A percentile compares a stretch with the other conserved stretches of the same genome.
phyloP scores from a whole-genome alignment of 2,329 filamentous ascomycete genomes.

The Elsinoe ampelina region DNA sequence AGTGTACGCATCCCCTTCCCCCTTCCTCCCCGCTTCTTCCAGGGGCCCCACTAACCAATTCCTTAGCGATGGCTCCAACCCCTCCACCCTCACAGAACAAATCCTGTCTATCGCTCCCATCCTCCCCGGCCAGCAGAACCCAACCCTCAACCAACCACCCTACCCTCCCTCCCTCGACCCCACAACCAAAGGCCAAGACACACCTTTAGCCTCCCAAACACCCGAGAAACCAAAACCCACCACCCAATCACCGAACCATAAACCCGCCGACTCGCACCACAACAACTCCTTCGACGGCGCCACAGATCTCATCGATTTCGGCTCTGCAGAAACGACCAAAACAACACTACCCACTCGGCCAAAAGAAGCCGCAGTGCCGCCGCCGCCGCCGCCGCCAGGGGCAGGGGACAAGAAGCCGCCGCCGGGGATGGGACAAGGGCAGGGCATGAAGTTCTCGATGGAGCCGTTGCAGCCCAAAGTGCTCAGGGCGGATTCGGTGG shows the following conservation, averaged over 20 bases:
- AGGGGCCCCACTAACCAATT: conserved; percentile 17
- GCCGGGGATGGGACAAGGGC: not conserved
- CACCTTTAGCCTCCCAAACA: conserved; percentile 3
- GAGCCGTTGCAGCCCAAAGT: conserved; percentile 18
- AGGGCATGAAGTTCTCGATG: conserved; percentile 11
- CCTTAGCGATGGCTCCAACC: conserved; percentile 51
- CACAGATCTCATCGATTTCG: conserved; percentile 14
- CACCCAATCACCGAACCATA: not conserved
- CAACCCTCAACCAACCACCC: conserved; percentile 44
- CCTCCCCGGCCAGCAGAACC: conserved; percentile 61
- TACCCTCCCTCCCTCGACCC: conserved; percentile 6
- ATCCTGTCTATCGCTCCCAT: conserved; percentile 82
- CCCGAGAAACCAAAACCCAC: conserved; percentile 14
- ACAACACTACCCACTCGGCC: conserved; percentile 13
- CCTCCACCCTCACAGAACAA: conserved; percentile 62
- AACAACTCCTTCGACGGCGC: not conserved
- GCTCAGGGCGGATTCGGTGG: conserved; percentile 33
- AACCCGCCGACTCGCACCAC: not conserved
- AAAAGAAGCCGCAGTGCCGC: conserved; percentile 16
- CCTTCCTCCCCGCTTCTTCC: not conserved
- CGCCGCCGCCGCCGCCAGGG: no score
- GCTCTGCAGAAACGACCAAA: conserved; percentile 9
- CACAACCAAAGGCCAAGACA: conserved; percentile 5
- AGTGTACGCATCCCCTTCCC: conserved; percentile 50
- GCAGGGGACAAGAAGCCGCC: conserved; percentile 11